Percentiles rank a stretch among this genome's conserved stretches.
Evolutionary conservation across 2,329 filamentous ascomycete species (phyloP).

Genomic region (Graphilbum fragrans): DNA sequence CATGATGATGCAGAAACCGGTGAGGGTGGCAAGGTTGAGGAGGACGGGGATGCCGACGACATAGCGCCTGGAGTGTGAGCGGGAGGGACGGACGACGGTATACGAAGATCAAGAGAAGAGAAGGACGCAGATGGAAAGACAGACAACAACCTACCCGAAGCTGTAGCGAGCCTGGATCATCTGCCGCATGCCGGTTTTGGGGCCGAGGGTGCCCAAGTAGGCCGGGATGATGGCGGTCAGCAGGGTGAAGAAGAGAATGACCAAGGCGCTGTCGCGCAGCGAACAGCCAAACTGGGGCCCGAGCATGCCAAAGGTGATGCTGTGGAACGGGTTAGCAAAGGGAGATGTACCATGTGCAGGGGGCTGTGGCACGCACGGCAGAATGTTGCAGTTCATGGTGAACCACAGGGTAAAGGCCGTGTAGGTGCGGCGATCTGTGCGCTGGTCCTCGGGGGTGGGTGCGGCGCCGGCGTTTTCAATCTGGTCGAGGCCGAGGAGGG

Average conservation of each 20-base stretch:
- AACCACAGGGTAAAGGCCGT: slow-evolving; percentile 37
- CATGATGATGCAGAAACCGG: slow-evolving; percentile 51
- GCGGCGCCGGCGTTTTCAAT: slow-evolving; percentile 30
- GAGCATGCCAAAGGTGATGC: slow-evolving; percentile 50
- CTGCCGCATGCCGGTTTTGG: slow-evolving; percentile 52
- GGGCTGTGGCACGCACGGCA: slow-evolving; percentile 20
- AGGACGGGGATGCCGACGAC: slow-evolving; percentile 46
- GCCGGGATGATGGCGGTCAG: slow-evolving; percentile 40
- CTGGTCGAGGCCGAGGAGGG: neutral
- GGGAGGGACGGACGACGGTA: too few species aligned
- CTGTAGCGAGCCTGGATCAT: slow-evolving; percentile 53
- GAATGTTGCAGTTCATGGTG: slow-evolving; percentile 34
- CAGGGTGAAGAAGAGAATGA: slow-evolving; percentile 53
- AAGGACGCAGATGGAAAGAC: neutral
- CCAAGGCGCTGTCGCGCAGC: slow-evolving; percentile 41
- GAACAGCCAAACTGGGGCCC: slow-evolving; percentile 41
- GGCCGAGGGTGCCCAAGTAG: slow-evolving; percentile 44
- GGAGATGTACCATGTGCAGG: neutral
- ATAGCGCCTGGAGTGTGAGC: slow-evolving; percentile 29
- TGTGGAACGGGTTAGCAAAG: neutral
- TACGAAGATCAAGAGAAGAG: neutral
- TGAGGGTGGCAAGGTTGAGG: slow-evolving; percentile 50
- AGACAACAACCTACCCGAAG: slow-evolving; percentile 33
- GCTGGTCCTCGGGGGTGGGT: slow-evolving; percentile 28
- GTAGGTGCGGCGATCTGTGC: slow-evolving; percentile 25